Base-by-base conservation (phyloP, 2,329 filamentous ascomycete genomes). In the Rhynchosporium graminicola region DNA sequence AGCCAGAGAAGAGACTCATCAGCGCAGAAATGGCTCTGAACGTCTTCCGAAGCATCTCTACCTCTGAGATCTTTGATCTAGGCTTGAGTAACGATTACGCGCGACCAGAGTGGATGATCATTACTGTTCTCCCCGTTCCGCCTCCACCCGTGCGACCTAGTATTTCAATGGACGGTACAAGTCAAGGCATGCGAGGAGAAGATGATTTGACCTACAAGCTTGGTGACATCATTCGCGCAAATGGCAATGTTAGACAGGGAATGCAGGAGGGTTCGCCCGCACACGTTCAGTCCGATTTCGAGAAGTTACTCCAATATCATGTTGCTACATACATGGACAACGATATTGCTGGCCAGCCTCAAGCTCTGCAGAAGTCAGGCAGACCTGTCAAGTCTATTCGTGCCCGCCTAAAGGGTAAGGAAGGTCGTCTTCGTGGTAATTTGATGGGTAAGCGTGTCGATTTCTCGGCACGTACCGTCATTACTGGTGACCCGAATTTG, bases 261-360 rank as follows among this genome's bases (percentile, higher is more conserved):
- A 91, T 96, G 72, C 87, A 91, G 63, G 92, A 97, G 76, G 95
- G 95, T 62, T 93, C 93, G 3, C 92, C 95, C 0, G 88, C 91
- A 67, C 95, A 99, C 77, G 92, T 98, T 68, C 86, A 92, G 15
- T 85, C 87, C 63, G 95, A 99, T 72, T 98, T 97, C 63, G 92
- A 97, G 76, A 87, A 89, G 67, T 80, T 99, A 38, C 81, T 99
- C 43, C 96, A 99, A 74, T 99, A 97, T 74, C 96, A 99, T 73
- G 93, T 99, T 64, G 96, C 96, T 48, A 99, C 96, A 0, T 96
- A 97, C 78, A 99, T 99, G 96, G 95, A 99, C 78, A 99, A 99
- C 72, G 94, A 99, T 75, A 97, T 98, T 77, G 95, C 96, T 67
- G 93, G 94, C 56, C 88, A 96, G 71, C 95, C 95, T 2, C 92